Conservation (phyloP, 1,139 yeast genomes). For the Torulaspora pretoriensis region DNA sequence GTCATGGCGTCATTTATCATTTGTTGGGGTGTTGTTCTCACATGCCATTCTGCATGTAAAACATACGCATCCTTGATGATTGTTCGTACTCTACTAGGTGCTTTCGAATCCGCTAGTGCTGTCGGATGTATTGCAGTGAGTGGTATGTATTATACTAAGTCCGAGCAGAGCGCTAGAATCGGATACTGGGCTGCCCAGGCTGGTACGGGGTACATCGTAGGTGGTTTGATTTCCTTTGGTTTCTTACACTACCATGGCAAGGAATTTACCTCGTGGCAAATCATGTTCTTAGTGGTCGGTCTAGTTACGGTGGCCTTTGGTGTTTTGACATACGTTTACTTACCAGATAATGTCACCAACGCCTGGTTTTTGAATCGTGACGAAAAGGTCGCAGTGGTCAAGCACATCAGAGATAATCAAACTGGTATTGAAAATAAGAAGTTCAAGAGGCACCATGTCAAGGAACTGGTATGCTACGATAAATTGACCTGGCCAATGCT, state of each 20-base stretch:
- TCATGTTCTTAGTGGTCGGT: slow-evolving; percentile 49
- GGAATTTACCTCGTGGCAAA: slow-evolving; percentile 44
- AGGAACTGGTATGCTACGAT: slow-evolving; percentile 41
- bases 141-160: slow-evolving; percentile 50
- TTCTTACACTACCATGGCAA: slow-evolving; percentile 39
- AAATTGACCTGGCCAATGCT: slow-evolving; percentile 48
- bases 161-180: slow-evolving; percentile 51
- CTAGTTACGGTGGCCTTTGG: slow-evolving; percentile 50
- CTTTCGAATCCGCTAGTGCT: slow-evolving; percentile 52
- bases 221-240: slow-evolving; percentile 54
- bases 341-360: slow-evolving; percentile 53
- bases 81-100: slow-evolving; percentile 50
- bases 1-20: slow-evolving; percentile 44
- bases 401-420: slow-evolving; percentile 47
- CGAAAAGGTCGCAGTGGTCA: slow-evolving; percentile 50
- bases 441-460: slow-evolving; percentile 51
- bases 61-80: slow-evolving; percentile 49
- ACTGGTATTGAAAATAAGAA: slow-evolving; percentile 55
- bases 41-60: slow-evolving; percentile 48
- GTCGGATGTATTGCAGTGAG: slow-evolving; percentile 59
- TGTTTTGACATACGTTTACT: slow-evolving; percentile 40
- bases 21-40: slow-evolving; percentile 50
- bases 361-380: slow-evolving; percentile 50
- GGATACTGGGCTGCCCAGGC: slow-evolving; percentile 44
- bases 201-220: slow-evolving; percentile 52